Conservation (phyloP, 1,284 basidiomycete genomes). For the Sporisorium exsertum region DNA sequence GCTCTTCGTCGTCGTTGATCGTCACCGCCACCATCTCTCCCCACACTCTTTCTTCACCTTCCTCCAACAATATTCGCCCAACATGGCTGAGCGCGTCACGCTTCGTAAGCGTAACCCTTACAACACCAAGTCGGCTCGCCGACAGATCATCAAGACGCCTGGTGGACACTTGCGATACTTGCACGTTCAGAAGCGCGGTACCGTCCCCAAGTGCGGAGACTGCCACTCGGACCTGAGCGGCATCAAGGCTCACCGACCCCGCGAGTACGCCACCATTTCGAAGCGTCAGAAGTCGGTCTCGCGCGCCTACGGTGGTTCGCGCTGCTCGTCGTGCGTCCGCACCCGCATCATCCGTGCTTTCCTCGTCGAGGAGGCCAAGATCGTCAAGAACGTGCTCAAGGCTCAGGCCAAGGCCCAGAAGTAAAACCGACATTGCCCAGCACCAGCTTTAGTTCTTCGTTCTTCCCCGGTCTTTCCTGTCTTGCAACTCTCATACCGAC, state of each 20-base stretch:
- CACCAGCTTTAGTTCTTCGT: neutral
- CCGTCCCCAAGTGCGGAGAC: slow-evolving; percentile 85
- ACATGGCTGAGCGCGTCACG: slow-evolving; percentile 98
- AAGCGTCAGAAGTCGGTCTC: slow-evolving; percentile 68
- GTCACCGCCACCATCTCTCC: neutral
- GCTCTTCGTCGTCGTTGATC: slow-evolving; percentile 15
- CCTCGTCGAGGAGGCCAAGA: slow-evolving; percentile 99
- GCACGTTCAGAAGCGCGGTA: slow-evolving; percentile 85
- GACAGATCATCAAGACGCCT: slow-evolving; percentile 96
- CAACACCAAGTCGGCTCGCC: slow-evolving; percentile 97
- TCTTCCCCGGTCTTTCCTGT: neutral
- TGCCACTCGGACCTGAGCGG: slow-evolving; percentile 65
- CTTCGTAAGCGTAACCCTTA: slow-evolving; percentile 98
- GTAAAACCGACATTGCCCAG: slow-evolving; percentile 9
- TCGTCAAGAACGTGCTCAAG: slow-evolving; percentile 99
- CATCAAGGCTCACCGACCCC: slow-evolving; percentile 66
- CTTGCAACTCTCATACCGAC: neutral
- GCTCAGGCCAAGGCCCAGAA: slow-evolving; percentile 73
- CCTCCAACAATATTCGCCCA: neutral
- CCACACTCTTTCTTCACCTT: slow-evolving; percentile 30
- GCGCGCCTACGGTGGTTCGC: slow-evolving; percentile 67
- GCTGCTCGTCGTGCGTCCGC: slow-evolving; percentile 67
- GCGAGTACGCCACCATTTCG: slow-evolving; percentile 64
- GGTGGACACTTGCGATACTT: slow-evolving; percentile 92
- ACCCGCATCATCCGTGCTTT: slow-evolving; percentile 90